Evolutionary conservation across 176 grass and related monocot genomes (phyloP).

Genomic region (Thinopyrum elongatum): DNA sequence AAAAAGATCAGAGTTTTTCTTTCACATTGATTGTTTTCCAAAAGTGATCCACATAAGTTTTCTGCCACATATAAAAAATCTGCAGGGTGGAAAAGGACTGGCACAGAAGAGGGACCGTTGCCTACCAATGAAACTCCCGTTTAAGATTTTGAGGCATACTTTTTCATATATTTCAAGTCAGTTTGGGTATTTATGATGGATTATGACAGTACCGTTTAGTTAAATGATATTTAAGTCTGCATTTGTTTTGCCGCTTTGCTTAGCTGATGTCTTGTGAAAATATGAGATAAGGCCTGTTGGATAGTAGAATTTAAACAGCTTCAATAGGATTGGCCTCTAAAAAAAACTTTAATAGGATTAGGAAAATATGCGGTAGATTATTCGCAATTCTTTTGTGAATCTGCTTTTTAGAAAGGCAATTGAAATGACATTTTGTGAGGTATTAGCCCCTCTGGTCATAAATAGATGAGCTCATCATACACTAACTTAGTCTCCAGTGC

Average conservation of each 20-base stretch:
- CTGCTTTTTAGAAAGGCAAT: neutral
- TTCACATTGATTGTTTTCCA: neutral
- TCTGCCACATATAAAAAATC: conserved; percentile 23
- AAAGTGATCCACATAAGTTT: neutral
- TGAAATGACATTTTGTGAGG: neutral
- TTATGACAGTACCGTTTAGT: neutral
- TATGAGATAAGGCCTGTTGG: neutral
- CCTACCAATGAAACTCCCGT: neutral
- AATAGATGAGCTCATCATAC: neutral
- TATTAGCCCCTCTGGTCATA: neutral
- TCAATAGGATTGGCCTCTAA: neutral
- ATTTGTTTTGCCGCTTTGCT: neutral
- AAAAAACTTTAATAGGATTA: neutral
- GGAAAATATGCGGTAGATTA: neutral
- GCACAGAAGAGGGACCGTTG: neutral
- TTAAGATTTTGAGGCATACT: neutral
- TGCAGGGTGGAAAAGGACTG: conserved; percentile 31
- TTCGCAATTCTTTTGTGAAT: neutral
- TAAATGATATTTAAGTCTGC: neutral
- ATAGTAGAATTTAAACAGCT: neutral
- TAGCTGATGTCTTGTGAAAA: neutral
- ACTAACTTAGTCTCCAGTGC: neutral
- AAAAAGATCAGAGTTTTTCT: neutral
- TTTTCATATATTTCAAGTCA: neutral
- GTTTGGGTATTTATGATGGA: neutral